Conservation (phyloP, 2,329 filamentous ascomycete genomes). For the Cadophora sp. region DNA sequence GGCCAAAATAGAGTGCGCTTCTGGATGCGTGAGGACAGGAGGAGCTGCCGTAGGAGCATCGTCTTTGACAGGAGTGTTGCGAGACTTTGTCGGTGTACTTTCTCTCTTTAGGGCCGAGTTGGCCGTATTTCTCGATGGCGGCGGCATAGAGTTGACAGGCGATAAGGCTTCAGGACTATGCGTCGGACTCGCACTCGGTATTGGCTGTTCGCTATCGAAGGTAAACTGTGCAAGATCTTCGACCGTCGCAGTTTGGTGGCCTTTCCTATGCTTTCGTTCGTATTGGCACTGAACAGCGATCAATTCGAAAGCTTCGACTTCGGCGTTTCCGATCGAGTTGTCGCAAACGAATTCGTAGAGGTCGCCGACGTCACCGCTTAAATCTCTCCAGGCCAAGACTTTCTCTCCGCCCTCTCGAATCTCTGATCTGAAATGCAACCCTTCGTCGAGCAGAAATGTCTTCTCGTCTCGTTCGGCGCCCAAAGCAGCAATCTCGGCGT, state of each 20-base stretch:
- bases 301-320: conserved; percentile 81
- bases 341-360: conserved; percentile 99
- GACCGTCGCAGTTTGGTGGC: conserved; percentile 79
- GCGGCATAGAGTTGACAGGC: conserved; percentile 38
- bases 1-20: conserved; percentile 74
- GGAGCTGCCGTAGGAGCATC: conserved; percentile 63
- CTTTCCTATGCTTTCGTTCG: conserved; percentile 91
- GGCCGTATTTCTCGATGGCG: conserved; percentile 43
- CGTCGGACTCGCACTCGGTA: conserved; percentile 65
- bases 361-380: conserved; percentile 92
- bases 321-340: conserved; percentile 68
- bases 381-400: conserved; percentile 91
- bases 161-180: conserved; percentile 58
- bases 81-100: conserved; percentile 31
- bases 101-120: conserved; percentile 53
- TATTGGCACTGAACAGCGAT: conserved; percentile 94
- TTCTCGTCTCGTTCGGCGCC: conserved; percentile 91
- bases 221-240: conserved; percentile 83
- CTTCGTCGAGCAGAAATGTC: conserved; percentile 93
- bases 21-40: conserved; percentile 66
- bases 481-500: conserved; percentile 77
- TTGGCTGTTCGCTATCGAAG: conserved; percentile 71
- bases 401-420: conserved; percentile 80
- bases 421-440: conserved; percentile 85
- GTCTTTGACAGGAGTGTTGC: conserved; percentile 45